Evolutionary conservation across 139 green algal genomes (phyloP).

Genomic region (Chlorella vulgaris): DNA sequence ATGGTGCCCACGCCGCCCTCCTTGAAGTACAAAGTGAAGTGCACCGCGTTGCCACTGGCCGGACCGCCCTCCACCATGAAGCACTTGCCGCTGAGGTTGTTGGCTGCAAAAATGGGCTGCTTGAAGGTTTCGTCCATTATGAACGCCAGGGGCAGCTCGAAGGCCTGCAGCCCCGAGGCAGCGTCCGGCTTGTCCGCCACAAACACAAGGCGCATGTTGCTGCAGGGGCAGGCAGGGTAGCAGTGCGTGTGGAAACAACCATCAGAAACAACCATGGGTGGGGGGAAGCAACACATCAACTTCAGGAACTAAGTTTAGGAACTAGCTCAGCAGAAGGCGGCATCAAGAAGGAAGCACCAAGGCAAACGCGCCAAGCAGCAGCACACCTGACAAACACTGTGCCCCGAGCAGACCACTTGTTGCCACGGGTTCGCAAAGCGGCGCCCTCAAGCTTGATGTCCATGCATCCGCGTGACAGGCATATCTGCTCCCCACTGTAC

Average conservation of each 20-base stretch:
- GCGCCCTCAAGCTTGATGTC: slow-evolving; percentile 62
- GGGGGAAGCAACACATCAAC: no score
- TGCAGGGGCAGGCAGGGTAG: slow-evolving; percentile 6
- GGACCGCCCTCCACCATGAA: slow-evolving; percentile 8
- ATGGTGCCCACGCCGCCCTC: slow-evolving; percentile 86
- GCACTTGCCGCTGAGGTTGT: slow-evolving; percentile 82
- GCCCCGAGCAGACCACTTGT: slow-evolving; percentile 56
- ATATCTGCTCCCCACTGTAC: slow-evolving; percentile 69
- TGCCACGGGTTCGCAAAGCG: slow-evolving; percentile 53
- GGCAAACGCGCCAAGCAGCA: no score
- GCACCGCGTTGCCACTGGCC: background rate
- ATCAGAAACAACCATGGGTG: no score
- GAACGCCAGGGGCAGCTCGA: slow-evolving; percentile 90
- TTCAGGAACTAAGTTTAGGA: no score
- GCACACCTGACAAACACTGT: slow-evolving; percentile 35
- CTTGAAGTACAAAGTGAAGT: slow-evolving; percentile 45
- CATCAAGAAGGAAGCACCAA: no score
- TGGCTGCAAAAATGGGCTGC: slow-evolving; percentile 92
- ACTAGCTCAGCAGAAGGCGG: no score
- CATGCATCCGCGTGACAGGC: slow-evolving; percentile 58
- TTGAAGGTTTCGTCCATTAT: slow-evolving; percentile 79
- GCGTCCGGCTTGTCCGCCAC: slow-evolving; percentile 69
- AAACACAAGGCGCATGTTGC: slow-evolving; percentile 82
- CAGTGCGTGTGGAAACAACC: no score
- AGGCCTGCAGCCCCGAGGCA: slow-evolving; percentile 63